Evolutionary conservation across 371 early-diverging fungal genomes (phyloP), one percentile per base, ranked within the genome.

Genomic region (Haplosporangium sp.): DNA sequence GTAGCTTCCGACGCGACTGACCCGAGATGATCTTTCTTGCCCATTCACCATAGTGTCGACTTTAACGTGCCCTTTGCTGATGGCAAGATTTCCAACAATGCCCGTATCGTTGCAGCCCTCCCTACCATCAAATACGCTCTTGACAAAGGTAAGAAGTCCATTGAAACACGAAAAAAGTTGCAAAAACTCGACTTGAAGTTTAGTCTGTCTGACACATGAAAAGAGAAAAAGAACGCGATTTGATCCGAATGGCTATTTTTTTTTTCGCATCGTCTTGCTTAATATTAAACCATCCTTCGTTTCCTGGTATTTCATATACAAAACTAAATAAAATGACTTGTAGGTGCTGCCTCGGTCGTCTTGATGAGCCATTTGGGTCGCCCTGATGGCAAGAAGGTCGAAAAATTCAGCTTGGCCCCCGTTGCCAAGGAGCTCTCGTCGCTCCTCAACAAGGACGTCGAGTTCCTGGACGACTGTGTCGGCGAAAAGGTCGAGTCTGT

Each of bases 361-460:
- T 90, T 99, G 71, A 98, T 97, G 95, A 93, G 93, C 84, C 99
- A 99, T 87, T 89, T 99, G 67, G 99, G 99, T 67, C 95, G 99
- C 73, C 99, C 99, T 69, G 95, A 99, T 80, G 98, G 97, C 73
- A 86, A 96, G 83, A 89, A 81, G 57, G 92, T 91, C 10, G 73
- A 89, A 55, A 97, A 98, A 87, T 95, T 91, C 87, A 95, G 97
- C 67, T 87, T 99, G 70, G 90, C 90, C 83, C 98, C 99, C 45
- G 96, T 98, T 36, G 95, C 97, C 64, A 91, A 85, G 46, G 97
- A 96, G 83, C 88, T 99, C 46, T 85, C 90, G 72, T 84, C 82
- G 59, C 91, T 98, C n/a, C 88, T 99, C 47, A 77, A 76, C 48
- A 91, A 90, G 80, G 91, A 93, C 43, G 97, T 98, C 71, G 89